Conservation (phyloP, 2,329 filamentous ascomycete species). For the Calonectria pauciramosa region DNA sequence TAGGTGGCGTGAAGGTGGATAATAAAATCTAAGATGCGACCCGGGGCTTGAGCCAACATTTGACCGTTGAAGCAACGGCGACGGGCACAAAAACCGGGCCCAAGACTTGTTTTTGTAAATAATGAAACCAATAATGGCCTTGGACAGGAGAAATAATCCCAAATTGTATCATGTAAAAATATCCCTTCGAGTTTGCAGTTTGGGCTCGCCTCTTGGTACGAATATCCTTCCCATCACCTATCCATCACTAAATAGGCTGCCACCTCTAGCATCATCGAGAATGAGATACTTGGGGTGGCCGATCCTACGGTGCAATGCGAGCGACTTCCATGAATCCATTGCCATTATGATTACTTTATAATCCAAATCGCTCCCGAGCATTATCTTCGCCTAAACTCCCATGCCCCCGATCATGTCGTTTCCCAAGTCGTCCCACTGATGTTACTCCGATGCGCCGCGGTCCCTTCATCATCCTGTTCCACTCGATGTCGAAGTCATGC, state of each 20-base stretch:
- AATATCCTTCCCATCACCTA: background rate
- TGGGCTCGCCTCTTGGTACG: background rate
- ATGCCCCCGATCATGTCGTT: background rate
- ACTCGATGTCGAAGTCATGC: background rate
- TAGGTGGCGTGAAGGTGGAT: conserved; percentile 6
- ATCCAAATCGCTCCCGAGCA: background rate
- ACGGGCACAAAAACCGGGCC: background rate
- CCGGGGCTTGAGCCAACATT: background rate
- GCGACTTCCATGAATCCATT: too few relatives aligned
- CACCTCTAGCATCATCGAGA: background rate
- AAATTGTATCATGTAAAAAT: background rate
- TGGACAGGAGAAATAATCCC: background rate
- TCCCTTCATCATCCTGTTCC: background rate
- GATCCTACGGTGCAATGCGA: background rate
- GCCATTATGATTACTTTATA: background rate
- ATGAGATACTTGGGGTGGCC: background rate
- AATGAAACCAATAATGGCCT: background rate
- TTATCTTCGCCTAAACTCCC: background rate
- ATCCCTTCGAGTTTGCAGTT: background rate
- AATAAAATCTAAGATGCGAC: background rate
- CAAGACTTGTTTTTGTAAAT: background rate
- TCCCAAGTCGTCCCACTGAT: background rate
- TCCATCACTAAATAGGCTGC: background rate
- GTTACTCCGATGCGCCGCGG: background rate
- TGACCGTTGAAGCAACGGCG: too few relatives aligned